phyloP scores from a whole-genome alignment of 768 basidiomycete genomes.

The Obba rivulosa region DNA sequence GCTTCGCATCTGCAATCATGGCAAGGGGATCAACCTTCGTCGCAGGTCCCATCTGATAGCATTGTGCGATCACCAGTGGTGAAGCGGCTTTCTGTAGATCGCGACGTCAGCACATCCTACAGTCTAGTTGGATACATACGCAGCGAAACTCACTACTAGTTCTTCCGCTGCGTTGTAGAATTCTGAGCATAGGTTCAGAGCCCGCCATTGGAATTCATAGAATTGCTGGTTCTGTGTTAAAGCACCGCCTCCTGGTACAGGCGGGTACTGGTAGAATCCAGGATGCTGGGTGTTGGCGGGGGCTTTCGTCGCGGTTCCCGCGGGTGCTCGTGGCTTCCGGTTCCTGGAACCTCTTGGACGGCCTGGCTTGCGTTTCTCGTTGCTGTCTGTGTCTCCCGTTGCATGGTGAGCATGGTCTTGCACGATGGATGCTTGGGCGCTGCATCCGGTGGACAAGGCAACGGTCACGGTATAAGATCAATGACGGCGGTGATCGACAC shows the following conservation, averaged over 20 bases:
- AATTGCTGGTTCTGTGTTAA: constrained; percentile 70
- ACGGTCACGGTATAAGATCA: constrained; percentile 13
- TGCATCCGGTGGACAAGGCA: constrained; percentile 14
- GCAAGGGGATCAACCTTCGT: constrained; percentile 67
- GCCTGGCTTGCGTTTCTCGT: constrained; percentile 68
- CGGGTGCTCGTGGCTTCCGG: constrained; percentile 40
- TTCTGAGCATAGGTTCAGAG: constrained; percentile 76
- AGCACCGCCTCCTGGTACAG: constrained; percentile 40
- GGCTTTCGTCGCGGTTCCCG: constrained; percentile 23
- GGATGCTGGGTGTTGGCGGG: constrained; percentile 23
- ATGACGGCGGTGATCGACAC: constrained; percentile 8
- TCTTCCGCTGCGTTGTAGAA: constrained; percentile 86
- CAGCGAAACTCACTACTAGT: constrained; percentile 56
- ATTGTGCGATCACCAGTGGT: constrained; percentile 72
- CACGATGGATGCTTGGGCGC: constrained; percentile 16
- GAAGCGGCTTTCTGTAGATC: constrained; percentile 44
- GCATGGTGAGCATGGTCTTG: constrained; percentile 22
- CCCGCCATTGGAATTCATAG: constrained; percentile 84
- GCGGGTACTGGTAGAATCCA: constrained; percentile 40
- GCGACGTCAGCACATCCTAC: constrained; percentile 2
- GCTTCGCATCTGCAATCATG: constrained; percentile 74
- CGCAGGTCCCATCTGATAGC: constrained; percentile 67
- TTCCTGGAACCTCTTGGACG: constrained; percentile 80
- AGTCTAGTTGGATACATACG: background rate
- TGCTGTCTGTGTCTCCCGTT: constrained; percentile 27